These are phyloP conservation scores for Colletotrichum lini DNA, from an alignment of 2,329 filamentous ascomycete species.

Conservation along the genomic window DNA sequence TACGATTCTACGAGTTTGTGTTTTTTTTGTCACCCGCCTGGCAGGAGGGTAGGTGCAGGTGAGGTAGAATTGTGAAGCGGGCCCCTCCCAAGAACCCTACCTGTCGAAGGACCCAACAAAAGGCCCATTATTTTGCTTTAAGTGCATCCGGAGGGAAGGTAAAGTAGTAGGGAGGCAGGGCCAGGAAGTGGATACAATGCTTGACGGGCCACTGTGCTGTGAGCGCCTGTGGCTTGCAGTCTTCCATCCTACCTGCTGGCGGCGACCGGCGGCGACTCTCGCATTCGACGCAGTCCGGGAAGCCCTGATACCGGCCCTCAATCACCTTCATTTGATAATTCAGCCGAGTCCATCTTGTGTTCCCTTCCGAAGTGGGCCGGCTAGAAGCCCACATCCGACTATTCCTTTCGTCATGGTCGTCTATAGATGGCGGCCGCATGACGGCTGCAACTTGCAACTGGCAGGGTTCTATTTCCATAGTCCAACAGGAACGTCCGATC, in stretches of 20 bases:
- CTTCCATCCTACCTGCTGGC: conserved; percentile 1
- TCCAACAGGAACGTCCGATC: not conserved
- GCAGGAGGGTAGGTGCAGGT: not conserved
- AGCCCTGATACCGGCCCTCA: not conserved
- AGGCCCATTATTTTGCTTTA: not conserved
- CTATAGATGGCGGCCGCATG: conserved; percentile 15
- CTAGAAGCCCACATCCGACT: conserved; percentile 1
- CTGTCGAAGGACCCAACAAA: not conserved
- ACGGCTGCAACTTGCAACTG: conserved; percentile 6
- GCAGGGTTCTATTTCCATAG: conserved; percentile 13
- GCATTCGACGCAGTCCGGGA: not conserved
- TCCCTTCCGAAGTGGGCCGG: not conserved
- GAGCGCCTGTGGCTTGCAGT: conserved; percentile 5
- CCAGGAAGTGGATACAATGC: too few relatives aligned
- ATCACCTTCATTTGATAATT: not conserved
- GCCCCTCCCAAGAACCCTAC: not conserved
- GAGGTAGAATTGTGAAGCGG: conserved; percentile 23
- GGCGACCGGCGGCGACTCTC: not conserved
- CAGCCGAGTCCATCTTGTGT: too few relatives aligned
- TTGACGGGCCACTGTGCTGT: not conserved
- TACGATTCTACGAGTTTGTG: not conserved
- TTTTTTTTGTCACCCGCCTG: too few relatives aligned
- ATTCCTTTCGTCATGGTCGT: conserved; percentile 20
- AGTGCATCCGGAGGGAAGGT: not conserved
- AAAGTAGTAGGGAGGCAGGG: too few relatives aligned